Evolutionary conservation across 306 rosid species (phyloP), one percentile per base, ranked within the genome.

Genomic region (Vicia villosa): DNA sequence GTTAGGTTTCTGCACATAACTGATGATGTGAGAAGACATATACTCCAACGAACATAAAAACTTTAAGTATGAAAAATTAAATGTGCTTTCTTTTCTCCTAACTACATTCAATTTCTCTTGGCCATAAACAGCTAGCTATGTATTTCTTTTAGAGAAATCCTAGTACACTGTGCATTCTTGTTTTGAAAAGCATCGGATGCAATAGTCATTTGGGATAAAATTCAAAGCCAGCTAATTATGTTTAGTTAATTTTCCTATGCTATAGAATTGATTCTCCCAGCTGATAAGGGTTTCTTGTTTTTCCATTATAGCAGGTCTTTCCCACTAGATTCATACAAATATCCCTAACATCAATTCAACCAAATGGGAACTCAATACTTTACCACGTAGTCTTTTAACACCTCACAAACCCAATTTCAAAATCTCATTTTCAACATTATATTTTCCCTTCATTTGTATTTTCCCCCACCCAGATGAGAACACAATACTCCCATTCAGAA

Each of bases 1-100:
- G 77, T 88, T 87, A 60, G 98, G 98, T 81, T 94, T 94, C 98
- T 94, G 90, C 81, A 66, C 32, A 76, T 24, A 38, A 78, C 70
- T 26, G 68, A 68, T 60, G 41, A 62, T 6, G 26, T 61, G 51
- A 68, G 22, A 12, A 32, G 49, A 73, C 41, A 69, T 12, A 17
- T 2, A 41, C 47, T 32, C 34, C 47, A 68, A 38, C 42, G 60
- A 47, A 61, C 8, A 52, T 8, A 15, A 45, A 55, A 32, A 34
- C 45, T 8, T 3, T 65, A 34, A 17, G 22, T 16, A 69, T 3
- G 28, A n/a, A 6, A 12, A 41, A 74, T 22, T 61, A 50, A 43
- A 51, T 19, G 24, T 12, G 64, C 54, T 68, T 52, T 65, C 55
- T 66, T 69, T 42, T 73, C 65, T 62, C 41, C 49, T 34, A 63